phyloP scores from a whole-genome alignment of 176 grass and related monocot genomes.

The Oropetium thomaeum region DNA sequence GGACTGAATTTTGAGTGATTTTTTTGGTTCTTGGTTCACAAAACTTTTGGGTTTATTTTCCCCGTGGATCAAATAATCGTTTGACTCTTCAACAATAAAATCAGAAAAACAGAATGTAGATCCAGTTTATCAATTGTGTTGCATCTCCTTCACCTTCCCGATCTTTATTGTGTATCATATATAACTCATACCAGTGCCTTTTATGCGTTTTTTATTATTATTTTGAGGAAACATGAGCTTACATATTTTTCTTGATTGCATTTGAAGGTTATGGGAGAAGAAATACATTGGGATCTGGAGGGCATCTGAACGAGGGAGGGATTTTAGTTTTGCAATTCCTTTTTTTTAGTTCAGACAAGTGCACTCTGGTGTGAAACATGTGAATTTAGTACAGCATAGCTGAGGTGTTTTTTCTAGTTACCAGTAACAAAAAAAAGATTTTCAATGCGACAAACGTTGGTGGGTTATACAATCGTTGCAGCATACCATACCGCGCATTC shows the following conservation, averaged over 20 bases:
- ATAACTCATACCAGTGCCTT: background rate
- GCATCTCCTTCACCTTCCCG: too few relatives aligned
- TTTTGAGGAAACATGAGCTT: background rate
- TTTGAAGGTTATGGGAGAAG: constrained; percentile 10
- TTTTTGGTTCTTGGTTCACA: background rate
- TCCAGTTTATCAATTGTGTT: too few relatives aligned
- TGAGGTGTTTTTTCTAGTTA: constrained; percentile 20
- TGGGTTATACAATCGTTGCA: background rate
- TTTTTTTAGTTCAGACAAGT: background rate
- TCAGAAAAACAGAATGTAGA: too few relatives aligned
- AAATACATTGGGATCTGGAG: background rate
- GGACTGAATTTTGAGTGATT: background rate
- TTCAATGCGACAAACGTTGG: background rate
- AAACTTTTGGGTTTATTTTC: background rate
- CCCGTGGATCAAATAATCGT: too few relatives aligned
- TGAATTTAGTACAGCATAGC: background rate
- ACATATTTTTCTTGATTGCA: background rate
- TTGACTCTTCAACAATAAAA: too few relatives aligned
- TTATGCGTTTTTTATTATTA: background rate
- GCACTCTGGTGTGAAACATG: constrained; percentile 2
- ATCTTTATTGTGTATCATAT: too few relatives aligned
- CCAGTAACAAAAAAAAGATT: background rate
- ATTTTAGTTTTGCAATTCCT: background rate
- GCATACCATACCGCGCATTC: background rate
- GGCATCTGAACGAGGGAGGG: background rate